These are phyloP conservation scores for Termitomyces bulborhizus DNA, from an alignment of 768 basidiomycete genomes.

Conservation along the genomic window DNA sequence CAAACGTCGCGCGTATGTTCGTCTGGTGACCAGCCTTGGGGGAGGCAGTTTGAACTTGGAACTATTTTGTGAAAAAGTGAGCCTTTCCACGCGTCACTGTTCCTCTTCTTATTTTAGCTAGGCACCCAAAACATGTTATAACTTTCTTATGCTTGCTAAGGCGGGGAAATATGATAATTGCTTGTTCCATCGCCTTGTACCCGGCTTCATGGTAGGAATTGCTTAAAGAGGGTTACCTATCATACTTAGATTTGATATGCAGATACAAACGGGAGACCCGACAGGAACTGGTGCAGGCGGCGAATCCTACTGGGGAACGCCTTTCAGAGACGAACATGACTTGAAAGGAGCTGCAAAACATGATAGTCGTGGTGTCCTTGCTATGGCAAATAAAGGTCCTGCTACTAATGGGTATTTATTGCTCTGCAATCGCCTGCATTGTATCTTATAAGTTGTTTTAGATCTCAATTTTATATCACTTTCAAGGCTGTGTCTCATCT, in stretches of 20 bases:
- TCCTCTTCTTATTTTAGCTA: conserved; percentile 21
- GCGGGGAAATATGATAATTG: conserved; percentile 87
- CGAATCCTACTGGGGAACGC: conserved; percentile 89
- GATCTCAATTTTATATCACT: conserved; percentile 92
- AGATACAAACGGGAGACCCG: conserved; percentile 99
- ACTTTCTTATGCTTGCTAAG: conserved; percentile 91
- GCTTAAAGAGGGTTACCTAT: background rate
- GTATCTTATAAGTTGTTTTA: conserved; percentile 18
- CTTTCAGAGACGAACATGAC: conserved; percentile 93
- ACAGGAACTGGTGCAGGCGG: conserved; percentile 95
- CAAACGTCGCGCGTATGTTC: conserved; percentile 88
- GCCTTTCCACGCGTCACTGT: background rate
- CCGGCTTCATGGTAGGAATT: conserved; percentile 82
- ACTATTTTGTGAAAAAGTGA: conserved; percentile 83
- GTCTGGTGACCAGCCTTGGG: conserved; percentile 93
- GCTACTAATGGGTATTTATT: conserved; percentile 72
- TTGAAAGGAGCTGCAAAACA: conserved; percentile 85
- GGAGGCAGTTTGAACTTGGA: conserved; percentile 78
- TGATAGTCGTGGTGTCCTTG: conserved; percentile 75
- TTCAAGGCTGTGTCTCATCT: conserved; percentile 81
- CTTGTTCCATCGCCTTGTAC: conserved; percentile 88
- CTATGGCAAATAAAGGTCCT: conserved; percentile 95
- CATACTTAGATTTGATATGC: conserved; percentile 1
- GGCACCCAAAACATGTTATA: conserved; percentile 99
- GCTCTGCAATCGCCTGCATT: background rate